A percentile compares a stretch with the other conserved stretches of the same genome.
phyloP scores from a whole-genome alignment of 1,284 basidiomycete genomes.

The Cryptococcus wingfieldii region DNA sequence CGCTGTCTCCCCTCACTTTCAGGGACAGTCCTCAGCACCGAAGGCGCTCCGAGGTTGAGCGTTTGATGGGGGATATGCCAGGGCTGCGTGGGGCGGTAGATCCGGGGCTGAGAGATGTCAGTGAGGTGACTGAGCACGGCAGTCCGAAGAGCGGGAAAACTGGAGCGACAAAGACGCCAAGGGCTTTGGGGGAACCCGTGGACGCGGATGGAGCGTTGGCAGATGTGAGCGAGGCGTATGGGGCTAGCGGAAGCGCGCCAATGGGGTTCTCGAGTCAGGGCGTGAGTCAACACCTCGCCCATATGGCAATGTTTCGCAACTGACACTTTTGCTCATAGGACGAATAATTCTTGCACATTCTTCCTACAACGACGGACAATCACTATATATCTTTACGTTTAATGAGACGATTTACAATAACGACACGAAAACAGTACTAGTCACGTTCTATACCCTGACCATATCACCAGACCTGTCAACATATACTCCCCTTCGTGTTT shows the following conservation, averaged over 20 bases:
- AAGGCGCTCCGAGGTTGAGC: conserved; percentile 4
- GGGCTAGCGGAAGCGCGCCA: conserved; percentile 36
- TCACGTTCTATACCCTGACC: too few relatives aligned
- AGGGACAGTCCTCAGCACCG: background rate
- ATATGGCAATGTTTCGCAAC: background rate
- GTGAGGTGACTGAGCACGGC: conserved; percentile 2
- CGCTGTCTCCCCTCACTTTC: conserved; percentile 2
- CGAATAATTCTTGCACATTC: background rate
- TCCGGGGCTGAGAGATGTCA: conserved; percentile 2
- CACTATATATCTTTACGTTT: too few relatives aligned
- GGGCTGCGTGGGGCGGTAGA: conserved; percentile 25
- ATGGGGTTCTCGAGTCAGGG: conserved; percentile 28
- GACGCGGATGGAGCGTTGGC: conserved; percentile 21
- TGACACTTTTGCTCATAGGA: background rate
- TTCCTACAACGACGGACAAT: too few relatives aligned
- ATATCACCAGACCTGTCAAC: too few relatives aligned
- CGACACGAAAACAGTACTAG: too few relatives aligned
- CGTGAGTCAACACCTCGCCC: conserved; percentile 4
- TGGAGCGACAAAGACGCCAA: background rate
- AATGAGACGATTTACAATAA: too few relatives aligned
- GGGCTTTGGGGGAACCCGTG: conserved; percentile 9
- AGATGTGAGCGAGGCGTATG: conserved; percentile 45
- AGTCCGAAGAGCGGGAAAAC: background rate
- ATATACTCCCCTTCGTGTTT: too few relatives aligned
- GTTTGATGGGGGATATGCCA: conserved; percentile 22